Evolutionary conservation across 352 stramenopile genomes (phyloP), one percentile per base, ranked within the genome.

Genomic region (Lagenidium sp.): DNA sequence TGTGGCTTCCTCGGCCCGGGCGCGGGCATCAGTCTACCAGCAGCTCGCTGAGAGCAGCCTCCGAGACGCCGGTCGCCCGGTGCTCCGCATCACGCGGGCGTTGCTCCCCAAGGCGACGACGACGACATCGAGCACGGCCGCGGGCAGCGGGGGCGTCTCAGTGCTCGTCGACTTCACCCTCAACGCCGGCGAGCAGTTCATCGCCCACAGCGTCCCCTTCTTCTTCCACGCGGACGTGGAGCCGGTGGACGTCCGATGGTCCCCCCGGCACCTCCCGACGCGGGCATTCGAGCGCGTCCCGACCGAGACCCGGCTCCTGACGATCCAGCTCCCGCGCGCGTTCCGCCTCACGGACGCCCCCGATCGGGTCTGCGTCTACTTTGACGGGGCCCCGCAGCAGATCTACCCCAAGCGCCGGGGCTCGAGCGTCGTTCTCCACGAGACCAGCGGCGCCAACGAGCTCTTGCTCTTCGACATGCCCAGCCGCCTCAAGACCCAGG

Each of bases 131-230:
- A 39, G 29, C 29, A 10, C 19, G 7, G 32, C 40, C 24, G 39
- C 55, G 31, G 12, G 30, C 4, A 20, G 28, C 4, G 19, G 45
- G 11, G 52, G 32, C n/a, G 53, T 73, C 21, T 78, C 56, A 4
- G 69, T 87, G 4, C 49, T 85, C 0, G 63, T 87, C 29, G 75
- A 87, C 39, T 85, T 87, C 36, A 85, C 75, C 3, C 52, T 87
- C 8, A 87, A 87, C 22, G 75, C 67, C 10, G 75, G 75, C 4
- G 75, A 85, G 43, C 75, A 85, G 24, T 87, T 87, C 38, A 85
- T 87, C 23, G 70, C 71, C 2, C 75, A 87, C 30, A 84, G 72
- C 34, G 69, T 77, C 16, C 50, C 61, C 12, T 87, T 85, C 29
- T 60, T 82, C 16, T 87, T 82, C 42, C 80, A 87, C 41, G 54